Conservation (phyloP, 345 rosid species). For the Rhodamnia rubescens region DNA sequence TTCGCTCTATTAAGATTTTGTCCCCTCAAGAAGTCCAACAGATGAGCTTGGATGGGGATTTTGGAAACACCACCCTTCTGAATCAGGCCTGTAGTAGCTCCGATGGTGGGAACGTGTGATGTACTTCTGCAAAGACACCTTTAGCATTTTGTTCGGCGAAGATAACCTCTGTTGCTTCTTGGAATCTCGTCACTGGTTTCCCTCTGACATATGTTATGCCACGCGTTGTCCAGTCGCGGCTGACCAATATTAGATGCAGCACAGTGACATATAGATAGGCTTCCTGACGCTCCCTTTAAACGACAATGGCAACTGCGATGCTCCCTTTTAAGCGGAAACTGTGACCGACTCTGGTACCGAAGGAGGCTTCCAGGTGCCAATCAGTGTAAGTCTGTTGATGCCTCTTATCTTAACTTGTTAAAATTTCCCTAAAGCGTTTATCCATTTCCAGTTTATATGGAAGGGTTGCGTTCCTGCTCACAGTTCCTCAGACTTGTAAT, state of each 20-base stretch:
- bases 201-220: neutral
- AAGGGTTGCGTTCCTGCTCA: neutral
- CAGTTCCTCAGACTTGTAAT: neutral
- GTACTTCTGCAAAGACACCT: neutral
- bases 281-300: neutral
- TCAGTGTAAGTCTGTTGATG: neutral
- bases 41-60: conserved; percentile 66
- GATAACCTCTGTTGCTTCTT: neutral
- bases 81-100: conserved; percentile 69
- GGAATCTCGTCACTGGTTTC: neutral
- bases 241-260: neutral
- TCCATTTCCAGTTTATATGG: neutral
- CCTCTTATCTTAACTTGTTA: neutral
- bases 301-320: neutral
- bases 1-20: conserved; percentile 53
- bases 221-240: neutral
- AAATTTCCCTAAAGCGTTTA: neutral
- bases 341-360: neutral
- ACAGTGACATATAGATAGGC: neutral
- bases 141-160: neutral
- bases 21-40: conserved; percentile 78
- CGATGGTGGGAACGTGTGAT: conserved; percentile 35
- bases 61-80: conserved; percentile 34
- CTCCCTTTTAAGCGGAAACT: neutral
- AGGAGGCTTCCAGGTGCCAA: neutral